phyloP scores from a whole-genome alignment of 257 asterid species.

The Paulownia fortunei region DNA sequence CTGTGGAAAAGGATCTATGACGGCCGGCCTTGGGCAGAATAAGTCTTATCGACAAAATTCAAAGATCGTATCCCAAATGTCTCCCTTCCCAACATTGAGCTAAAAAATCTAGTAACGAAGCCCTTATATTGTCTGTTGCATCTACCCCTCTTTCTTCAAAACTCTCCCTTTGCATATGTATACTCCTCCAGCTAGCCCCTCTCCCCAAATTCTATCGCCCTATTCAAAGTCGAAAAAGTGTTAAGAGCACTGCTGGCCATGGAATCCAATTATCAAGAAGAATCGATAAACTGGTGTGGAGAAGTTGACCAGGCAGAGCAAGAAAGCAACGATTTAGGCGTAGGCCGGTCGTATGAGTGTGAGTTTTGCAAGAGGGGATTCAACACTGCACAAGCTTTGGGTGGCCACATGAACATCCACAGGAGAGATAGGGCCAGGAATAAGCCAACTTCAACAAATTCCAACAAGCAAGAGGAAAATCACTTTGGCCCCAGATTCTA shows the following conservation, averaged over 20 bases:
- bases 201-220: neutral
- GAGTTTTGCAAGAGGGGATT: slow-evolving; percentile 67
- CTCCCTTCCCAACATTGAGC: neutral
- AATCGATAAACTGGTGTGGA: slow-evolving; percentile 12
- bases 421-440: slow-evolving; percentile 47
- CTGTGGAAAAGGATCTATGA: slow-evolving; percentile 10
- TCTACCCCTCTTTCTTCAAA: neutral
- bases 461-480: neutral
- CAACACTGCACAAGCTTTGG: slow-evolving; percentile 70
- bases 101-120: neutral
- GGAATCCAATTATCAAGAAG: slow-evolving; percentile 7
- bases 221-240: neutral
- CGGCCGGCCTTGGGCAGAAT: slow-evolving; percentile 21
- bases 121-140: neutral
- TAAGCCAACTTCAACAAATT: slow-evolving; percentile 26
- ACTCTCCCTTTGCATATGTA: neutral
- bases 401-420: slow-evolving; percentile 70
- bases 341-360: slow-evolving; percentile 61
- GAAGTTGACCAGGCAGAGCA: slow-evolving; percentile 21
- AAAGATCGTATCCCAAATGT: neutral
- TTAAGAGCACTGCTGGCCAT: neutral
- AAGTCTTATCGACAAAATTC: slow-evolving; percentile 7
- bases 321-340: slow-evolving; percentile 31
- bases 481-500: slow-evolving; percentile 2
- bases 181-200: neutral